Evolutionary conservation across 2,329 filamentous ascomycete species (phyloP).

Genomic region (Ascochyta viciae-villosae): DNA sequence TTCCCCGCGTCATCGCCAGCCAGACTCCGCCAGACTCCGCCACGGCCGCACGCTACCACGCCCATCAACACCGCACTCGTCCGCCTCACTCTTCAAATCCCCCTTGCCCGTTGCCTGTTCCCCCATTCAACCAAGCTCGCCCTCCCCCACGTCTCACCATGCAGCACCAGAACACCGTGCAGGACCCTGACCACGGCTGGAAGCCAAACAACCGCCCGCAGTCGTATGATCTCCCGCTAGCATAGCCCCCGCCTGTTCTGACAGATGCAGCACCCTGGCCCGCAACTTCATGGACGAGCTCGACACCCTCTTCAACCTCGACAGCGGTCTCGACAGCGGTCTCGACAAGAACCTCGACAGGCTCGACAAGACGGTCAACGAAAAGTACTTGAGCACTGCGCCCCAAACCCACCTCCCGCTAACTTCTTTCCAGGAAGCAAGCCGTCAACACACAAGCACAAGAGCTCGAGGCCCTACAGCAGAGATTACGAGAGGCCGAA

Average conservation of each 20-base stretch:
- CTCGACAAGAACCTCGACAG: conserved; percentile 80
- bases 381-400: conserved; percentile 68
- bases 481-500: conserved; percentile 84
- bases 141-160: conserved; percentile 32
- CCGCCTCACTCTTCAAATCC: conserved; percentile 4
- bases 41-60: too few species aligned
- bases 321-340: conserved; percentile 72
- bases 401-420: conserved; percentile 6
- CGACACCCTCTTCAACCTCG: conserved; percentile 88
- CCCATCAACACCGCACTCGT: background rate
- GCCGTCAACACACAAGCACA: conserved; percentile 74
- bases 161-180: conserved; percentile 18
- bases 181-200: conserved; percentile 74
- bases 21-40: too few species aligned
- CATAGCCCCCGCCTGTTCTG: conserved; percentile 31
- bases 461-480: conserved; percentile 87
- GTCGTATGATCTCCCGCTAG: conserved; percentile 67
- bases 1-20: background rate
- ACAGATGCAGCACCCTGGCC: conserved; percentile 75
- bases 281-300: conserved; percentile 85
- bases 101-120: too few species aligned
- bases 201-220: conserved; percentile 81
- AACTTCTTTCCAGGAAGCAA: conserved; percentile 69
- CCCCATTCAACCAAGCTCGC: conserved; percentile 15
- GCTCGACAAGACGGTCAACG: conserved; percentile 76